These are phyloP conservation scores for Cyclotella choctawhatcheeana DNA, from an alignment of 108 stramenopile genomes.

Conservation along the genomic window DNA sequence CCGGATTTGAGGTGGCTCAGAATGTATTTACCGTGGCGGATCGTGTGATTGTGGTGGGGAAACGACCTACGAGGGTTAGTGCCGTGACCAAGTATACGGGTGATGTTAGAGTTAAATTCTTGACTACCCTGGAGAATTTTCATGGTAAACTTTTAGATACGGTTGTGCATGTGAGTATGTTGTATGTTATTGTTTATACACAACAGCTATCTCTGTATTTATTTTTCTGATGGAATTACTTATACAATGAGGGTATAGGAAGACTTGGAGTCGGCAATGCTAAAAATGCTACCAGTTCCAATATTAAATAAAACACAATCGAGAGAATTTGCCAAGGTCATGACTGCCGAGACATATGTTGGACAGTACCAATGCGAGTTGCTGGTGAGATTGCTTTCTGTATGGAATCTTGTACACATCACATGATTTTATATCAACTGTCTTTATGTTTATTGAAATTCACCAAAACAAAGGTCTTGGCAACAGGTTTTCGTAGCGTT, in stretches of 20 bases:
- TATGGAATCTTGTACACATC: too few species aligned
- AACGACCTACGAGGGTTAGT: neutral
- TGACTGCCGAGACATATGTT: neutral
- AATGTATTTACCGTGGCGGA: neutral
- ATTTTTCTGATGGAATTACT: too few species aligned
- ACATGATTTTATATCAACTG: too few species aligned
- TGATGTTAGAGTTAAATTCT: neutral
- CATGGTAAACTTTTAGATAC: neutral
- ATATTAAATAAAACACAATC: neutral
- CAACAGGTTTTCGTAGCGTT: neutral
- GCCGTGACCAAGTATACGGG: neutral
- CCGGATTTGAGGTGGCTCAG: neutral
- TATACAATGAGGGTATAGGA: too few species aligned
- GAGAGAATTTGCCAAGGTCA: neutral
- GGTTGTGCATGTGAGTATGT: neutral
- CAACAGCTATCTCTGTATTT: too few species aligned
- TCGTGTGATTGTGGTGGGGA: neutral
- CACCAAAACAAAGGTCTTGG: neutral
- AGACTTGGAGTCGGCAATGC: too few species aligned
- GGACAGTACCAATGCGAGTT: neutral
- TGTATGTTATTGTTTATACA: too few species aligned
- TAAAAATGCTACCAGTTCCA: too few species aligned
- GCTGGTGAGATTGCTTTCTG: neutral
- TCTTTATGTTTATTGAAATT: too few species aligned
- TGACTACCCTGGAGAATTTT: neutral